These are phyloP conservation scores for Clausena lansium DNA, from an alignment of 345 rosid genomes.

Conservation along the genomic window DNA sequence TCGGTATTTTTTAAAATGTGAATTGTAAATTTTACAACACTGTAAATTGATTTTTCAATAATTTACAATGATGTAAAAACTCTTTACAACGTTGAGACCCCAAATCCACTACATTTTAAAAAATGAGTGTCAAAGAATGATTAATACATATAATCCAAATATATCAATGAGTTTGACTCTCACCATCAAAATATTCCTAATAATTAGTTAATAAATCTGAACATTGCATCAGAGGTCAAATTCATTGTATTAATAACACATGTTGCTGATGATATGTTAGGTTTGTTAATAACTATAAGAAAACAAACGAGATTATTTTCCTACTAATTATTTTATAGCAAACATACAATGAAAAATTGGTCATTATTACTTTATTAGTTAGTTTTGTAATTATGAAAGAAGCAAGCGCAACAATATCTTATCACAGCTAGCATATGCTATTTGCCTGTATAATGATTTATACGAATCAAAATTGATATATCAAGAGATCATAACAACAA, in stretches of 20 bases:
- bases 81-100: too few species aligned
- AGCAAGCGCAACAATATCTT: not conserved
- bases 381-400: not conserved
- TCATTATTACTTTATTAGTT: slow-evolving; percentile 6
- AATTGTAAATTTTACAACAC: too few species aligned
- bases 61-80: too few species aligned
- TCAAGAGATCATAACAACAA: not conserved
- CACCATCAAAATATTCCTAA: slow-evolving; percentile 6
- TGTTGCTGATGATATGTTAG: not conserved
- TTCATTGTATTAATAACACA: slow-evolving; percentile 8
- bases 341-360: not conserved
- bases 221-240: not conserved
- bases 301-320: not conserved
- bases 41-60: too few species aligned
- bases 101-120: too few species aligned
- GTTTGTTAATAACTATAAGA: not conserved
- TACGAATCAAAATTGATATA: not conserved
- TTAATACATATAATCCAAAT: not conserved
- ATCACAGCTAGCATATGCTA: not conserved
- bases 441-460: slow-evolving; percentile 2
- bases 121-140: too few species aligned
- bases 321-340: not conserved
- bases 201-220: too few species aligned
- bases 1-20: too few species aligned
- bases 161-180: slow-evolving; percentile 4